Conservation (phyloP, 1,284 basidiomycete genomes). For the Phaffia rhodozyma region DNA sequence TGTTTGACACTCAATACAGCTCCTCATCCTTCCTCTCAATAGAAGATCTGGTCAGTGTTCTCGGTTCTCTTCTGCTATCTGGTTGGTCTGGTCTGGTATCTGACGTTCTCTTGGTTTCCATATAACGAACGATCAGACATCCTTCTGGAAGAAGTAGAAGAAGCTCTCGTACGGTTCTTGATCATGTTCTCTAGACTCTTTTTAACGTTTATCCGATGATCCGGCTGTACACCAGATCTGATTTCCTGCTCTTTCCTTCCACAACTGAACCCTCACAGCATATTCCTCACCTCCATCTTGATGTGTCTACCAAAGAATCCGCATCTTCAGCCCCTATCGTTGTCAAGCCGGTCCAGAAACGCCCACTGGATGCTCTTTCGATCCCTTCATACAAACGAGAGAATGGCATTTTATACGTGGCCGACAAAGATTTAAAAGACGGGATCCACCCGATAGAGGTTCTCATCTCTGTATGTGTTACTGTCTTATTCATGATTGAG, state of each 20-base stretch:
- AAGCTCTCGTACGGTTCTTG: not conserved
- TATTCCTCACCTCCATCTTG: slow-evolving; percentile 11
- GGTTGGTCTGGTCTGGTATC: no score
- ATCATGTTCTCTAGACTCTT: no score
- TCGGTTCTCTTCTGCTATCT: no score
- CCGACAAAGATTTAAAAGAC: not conserved
- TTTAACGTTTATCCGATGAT: no score
- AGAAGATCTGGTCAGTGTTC: not conserved
- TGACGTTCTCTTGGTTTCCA: no score
- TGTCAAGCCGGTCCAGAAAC: not conserved
- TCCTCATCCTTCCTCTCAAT: slow-evolving; percentile 15
- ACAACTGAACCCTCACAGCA: not conserved
- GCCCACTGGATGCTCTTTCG: not conserved
- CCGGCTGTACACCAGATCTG: no score
- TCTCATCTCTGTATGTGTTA: slow-evolving; percentile 6
- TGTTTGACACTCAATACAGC: not conserved
- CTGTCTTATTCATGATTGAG: no score
- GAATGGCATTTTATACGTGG: slow-evolving; percentile 1
- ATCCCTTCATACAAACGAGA: not conserved
- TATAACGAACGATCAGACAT: not conserved
- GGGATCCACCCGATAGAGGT: slow-evolving; percentile 5
- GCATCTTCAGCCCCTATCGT: not conserved
- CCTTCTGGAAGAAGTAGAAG: slow-evolving; percentile 11
- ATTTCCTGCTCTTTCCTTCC: no score
- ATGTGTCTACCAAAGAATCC: not conserved